phyloP scores from a whole-genome alignment of 495 filamentous ascomycete species.

The Ascodesmis nigricans region DNA sequence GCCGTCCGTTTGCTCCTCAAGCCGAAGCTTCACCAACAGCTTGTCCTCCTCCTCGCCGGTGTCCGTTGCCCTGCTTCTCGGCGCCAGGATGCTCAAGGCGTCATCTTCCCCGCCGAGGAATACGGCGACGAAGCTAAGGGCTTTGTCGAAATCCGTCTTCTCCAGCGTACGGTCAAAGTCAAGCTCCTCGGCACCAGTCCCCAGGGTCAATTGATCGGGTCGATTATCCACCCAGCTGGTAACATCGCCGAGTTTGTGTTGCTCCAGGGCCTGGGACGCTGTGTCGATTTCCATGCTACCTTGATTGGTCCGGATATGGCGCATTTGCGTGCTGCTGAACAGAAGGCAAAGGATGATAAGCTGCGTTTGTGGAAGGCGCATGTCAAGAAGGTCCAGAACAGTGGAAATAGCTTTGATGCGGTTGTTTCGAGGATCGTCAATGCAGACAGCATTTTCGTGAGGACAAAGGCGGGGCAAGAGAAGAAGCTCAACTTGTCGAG shows the following conservation, averaged over 20 bases:
- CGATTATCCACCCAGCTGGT: conserved; percentile 58
- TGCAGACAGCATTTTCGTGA: conserved; percentile 70
- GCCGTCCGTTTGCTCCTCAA: conserved; percentile 59
- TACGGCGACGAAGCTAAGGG: conserved; percentile 65
- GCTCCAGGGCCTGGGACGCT: conserved; percentile 69
- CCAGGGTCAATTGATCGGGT: conserved; percentile 60
- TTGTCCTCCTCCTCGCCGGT: conserved; percentile 66
- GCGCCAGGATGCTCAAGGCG: conserved; percentile 52
- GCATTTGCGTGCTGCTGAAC: conserved; percentile 65
- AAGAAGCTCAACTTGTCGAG: conserved; percentile 84
- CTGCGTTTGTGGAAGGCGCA: conserved; percentile 58
- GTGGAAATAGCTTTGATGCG: conserved; percentile 44
- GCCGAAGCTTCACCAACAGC: conserved; percentile 61
- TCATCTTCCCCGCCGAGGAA: conserved; percentile 64
- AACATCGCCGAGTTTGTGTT: conserved; percentile 79
- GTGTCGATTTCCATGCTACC: conserved; percentile 82
- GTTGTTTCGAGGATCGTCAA: conserved; percentile 65
- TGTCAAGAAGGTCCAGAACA: conserved; percentile 36
- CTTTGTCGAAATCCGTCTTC: conserved; percentile 63
- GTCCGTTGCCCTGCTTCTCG: conserved; percentile 69
- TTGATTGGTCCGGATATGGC: conserved; percentile 74
- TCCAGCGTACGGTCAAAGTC: conserved; percentile 67
- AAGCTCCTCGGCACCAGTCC: conserved; percentile 67
- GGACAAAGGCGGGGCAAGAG: conserved; percentile 62
- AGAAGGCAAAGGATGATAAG: conserved; percentile 50